A percentile compares a stretch with the other conserved stretches of the same genome.
phyloP scores from a whole-genome alignment of 2,329 filamentous ascomycete species.

The Chrysosporium queenslandicum region DNA sequence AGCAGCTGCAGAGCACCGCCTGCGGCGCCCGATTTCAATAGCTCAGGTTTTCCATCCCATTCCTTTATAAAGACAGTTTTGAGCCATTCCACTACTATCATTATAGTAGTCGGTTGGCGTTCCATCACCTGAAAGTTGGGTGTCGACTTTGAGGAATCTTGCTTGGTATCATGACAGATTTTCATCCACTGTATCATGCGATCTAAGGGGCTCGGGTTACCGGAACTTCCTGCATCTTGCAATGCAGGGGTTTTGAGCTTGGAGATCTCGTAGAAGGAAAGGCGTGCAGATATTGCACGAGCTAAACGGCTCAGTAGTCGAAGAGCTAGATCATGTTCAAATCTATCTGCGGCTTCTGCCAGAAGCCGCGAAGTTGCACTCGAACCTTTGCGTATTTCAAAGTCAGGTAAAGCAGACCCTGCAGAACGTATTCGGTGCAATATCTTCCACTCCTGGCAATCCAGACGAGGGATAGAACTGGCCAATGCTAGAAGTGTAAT shows the following conservation, averaged over 20 bases:
- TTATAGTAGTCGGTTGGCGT: conserved; percentile 23
- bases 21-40: conserved; percentile 60
- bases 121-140: conserved; percentile 6
- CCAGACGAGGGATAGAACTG: conserved; percentile 30
- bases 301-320: conserved; percentile 43
- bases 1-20: conserved; percentile 69
- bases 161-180: conserved; percentile 15
- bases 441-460: conserved; percentile 29
- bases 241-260: conserved; percentile 27
- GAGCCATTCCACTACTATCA: conserved; percentile 37
- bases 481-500: conserved; percentile 32
- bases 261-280: conserved; percentile 42
- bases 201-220: conserved; percentile 28
- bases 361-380: conserved; percentile 24
- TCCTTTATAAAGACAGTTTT: conserved; percentile 63
- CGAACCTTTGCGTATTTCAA: conserved; percentile 29
- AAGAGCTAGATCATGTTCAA: conserved; percentile 45
- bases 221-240: conserved; percentile 24
- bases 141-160: not conserved
- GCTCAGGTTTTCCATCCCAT: conserved; percentile 67
- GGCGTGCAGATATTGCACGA: conserved; percentile 40
- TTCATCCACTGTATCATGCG: conserved; percentile 29
- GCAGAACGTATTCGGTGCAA: conserved; percentile 37
- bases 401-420: conserved; percentile 31
- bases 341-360: conserved; percentile 33